phyloP scores from a whole-genome alignment of 2,329 filamentous ascomycete species.

The Graphilbum sp. region DNA sequence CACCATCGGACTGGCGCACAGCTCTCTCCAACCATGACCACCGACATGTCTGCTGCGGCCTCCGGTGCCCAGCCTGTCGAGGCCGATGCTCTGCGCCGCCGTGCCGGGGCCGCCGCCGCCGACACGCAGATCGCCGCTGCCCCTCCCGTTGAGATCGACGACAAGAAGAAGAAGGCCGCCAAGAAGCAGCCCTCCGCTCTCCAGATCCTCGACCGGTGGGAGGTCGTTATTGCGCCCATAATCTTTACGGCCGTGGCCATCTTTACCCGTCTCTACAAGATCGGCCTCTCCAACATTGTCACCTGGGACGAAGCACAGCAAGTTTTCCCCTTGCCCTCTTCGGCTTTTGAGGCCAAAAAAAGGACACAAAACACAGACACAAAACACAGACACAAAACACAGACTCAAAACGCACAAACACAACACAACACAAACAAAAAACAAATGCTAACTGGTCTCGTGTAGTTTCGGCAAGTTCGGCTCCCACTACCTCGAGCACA shows the following conservation, averaged over 20 bases:
- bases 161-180: conserved; percentile 43
- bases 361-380: too few relatives aligned
- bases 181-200: conserved; percentile 44
- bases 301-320: conserved; percentile 54
- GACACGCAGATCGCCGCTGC: conserved; percentile 19
- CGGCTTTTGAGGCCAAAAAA: neutral
- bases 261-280: conserved; percentile 54
- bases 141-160: conserved; percentile 28
- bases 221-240: conserved; percentile 43
- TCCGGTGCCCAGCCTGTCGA: conserved; percentile 44
- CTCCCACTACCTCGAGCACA: conserved; percentile 95
- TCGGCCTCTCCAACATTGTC: conserved; percentile 49
- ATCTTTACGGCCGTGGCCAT: conserved; percentile 45
- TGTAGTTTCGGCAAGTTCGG: conserved; percentile 87
- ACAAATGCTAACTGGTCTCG: conserved; percentile 2
- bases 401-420: too few relatives aligned
- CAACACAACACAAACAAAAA: too few relatives aligned
- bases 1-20: neutral
- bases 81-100: conserved; percentile 39
- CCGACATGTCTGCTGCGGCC: conserved; percentile 36
- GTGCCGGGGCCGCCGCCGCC: conserved; percentile 29
- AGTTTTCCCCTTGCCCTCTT: conserved; percentile 15
- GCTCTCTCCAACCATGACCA: conserved; percentile 26
- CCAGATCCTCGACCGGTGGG: conserved; percentile 45
- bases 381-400: too few relatives aligned